Base-by-base conservation (phyloP, 2,329 filamentous ascomycete species). In the Ceratocystis lukuohia region DNA sequence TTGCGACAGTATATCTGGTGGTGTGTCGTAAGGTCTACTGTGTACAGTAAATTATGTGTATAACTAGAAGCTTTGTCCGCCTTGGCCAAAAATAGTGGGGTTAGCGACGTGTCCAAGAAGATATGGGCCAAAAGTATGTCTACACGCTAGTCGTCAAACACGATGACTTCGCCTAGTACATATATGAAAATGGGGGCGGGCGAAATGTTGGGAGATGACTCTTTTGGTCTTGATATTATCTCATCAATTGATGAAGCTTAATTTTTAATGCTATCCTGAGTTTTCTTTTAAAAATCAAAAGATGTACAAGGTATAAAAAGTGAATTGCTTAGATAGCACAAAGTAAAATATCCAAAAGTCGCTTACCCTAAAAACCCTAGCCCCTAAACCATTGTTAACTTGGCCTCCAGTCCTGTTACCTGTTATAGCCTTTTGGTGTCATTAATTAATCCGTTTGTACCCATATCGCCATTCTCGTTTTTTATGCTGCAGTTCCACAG, bases 21-120 rank as follows among this genome's bases (percentile, higher is more conserved):
- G 25, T 59, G 56, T 59, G 56, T 8, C 17, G 50, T 56, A 5
- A 15, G 25, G 37, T 41, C 12, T 41, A 41, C 37, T 41, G 37
- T 41, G 37, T 41, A 41, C 37, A 41, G 37, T 41, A 41, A 41
- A 41, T 41, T 15, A 3, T 41, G 37, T 37, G 37, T 41, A 41
- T 15, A 41, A 12, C 37, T 4, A 15, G 37, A 28, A 66, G 59
- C 57, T 66, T 30, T 45, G 56, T 59, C 45, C 44, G 12, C 37
- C 37, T 41, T 20, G 17, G 28, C 53, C 44, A 65, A 41, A 41
- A 67, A 67, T 67, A 62, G 62, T 67, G 66, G 66, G 66, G 66
- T 53, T 25, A 53, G 65, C 30, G 66, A 67, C 66, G 66, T 67
- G 66, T 67, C 61, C 65, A 45, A 64, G 28, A 45, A 64, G 28